These are phyloP conservation scores for Xylaria sp. DNA, from an alignment of 2,329 filamentous ascomycete species.

Conservation along the genomic window DNA sequence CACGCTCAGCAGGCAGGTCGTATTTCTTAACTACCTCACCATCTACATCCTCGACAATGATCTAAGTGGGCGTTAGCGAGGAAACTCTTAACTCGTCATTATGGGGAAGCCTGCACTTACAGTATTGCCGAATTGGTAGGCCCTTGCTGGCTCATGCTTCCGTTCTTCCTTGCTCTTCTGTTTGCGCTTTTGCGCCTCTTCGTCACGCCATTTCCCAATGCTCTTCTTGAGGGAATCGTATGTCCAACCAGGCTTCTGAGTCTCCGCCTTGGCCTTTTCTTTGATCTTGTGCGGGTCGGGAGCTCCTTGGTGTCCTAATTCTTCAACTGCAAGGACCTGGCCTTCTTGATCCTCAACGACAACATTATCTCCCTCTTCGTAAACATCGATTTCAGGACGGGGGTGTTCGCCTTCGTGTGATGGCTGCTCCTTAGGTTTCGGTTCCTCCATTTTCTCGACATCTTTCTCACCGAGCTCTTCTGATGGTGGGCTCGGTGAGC, in stretches of 20 bases:
- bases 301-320: constrained; percentile 32
- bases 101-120: constrained; percentile 45
- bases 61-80: constrained; percentile 49
- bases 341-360: constrained; percentile 86
- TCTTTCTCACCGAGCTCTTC: constrained; percentile 28
- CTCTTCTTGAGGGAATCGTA: constrained; percentile 52
- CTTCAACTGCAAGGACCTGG: constrained; percentile 74
- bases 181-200: constrained; percentile 66
- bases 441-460: constrained; percentile 30
- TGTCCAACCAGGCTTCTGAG: constrained; percentile 45
- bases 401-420: constrained; percentile 15
- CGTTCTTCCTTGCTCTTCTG: constrained; percentile 58
- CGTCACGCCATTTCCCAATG: constrained; percentile 56
- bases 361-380: constrained; percentile 77
- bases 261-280: constrained; percentile 39
- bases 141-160: constrained; percentile 72
- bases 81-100: neutral
- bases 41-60: constrained; percentile 86
- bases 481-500: constrained; percentile 28
- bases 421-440: constrained; percentile 27
- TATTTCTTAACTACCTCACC: constrained; percentile 87
- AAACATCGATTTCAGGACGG: constrained; percentile 63
- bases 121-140: constrained; percentile 83
- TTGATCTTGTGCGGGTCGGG: constrained; percentile 29
- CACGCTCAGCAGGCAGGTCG: constrained; percentile 65